These are phyloP conservation scores for Phallus indusiatus DNA, from an alignment of 768 basidiomycete genomes.

Conservation along the genomic window DNA sequence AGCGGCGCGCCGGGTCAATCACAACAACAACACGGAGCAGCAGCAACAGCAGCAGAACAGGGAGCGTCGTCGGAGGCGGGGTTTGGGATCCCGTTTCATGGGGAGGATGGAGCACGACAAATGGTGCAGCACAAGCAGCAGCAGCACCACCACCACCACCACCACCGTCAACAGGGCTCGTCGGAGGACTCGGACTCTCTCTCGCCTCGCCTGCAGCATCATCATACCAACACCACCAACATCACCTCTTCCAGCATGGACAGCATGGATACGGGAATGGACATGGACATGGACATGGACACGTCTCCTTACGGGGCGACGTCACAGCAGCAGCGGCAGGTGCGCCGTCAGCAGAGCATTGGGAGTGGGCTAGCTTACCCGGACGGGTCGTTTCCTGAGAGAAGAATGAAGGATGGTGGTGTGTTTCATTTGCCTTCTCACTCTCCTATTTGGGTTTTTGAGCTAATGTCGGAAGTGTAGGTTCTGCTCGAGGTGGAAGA, in stretches of 20 bases:
- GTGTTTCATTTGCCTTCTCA: background rate
- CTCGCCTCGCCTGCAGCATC: slow-evolving; percentile 15
- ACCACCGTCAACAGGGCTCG: slow-evolving; percentile 3
- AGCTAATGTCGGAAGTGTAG: background rate
- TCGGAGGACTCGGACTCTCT: background rate
- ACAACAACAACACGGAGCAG: background rate
- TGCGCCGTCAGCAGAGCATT: background rate
- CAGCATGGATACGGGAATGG: background rate
- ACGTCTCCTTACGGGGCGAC: background rate
- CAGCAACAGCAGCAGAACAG: background rate
- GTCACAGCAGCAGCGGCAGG: background rate
- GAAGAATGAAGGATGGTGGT: background rate
- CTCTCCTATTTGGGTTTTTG: background rate
- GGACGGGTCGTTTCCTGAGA: background rate
- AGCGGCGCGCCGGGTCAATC: background rate
- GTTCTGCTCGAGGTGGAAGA: background rate
- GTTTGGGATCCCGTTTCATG: background rate
- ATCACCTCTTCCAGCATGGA: background rate
- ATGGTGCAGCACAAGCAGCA: background rate
- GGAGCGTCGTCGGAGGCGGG: background rate
- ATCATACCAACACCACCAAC: background rate
- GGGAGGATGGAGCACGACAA: background rate
- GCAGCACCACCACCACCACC: slow-evolving; percentile 1
- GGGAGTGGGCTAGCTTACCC: background rate
- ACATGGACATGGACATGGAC: background rate